A percentile compares a stretch with the other conserved stretches of the same genome.
Conservation (phyloP, 768 basidiomycete species). For the Russula earlei region DNA sequence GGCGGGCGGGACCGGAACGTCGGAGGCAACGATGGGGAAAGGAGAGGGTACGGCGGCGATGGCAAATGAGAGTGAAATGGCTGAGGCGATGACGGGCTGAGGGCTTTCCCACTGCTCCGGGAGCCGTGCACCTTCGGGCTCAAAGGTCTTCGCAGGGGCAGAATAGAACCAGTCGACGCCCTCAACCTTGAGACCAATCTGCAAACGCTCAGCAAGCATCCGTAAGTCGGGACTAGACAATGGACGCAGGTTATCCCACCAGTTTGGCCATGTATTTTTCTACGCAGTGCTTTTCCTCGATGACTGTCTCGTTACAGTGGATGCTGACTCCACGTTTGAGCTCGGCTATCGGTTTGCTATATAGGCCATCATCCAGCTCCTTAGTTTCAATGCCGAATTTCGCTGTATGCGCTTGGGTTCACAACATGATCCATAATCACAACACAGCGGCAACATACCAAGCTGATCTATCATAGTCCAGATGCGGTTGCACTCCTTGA, state of each 20-base stretch:
- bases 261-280: constrained; percentile 99
- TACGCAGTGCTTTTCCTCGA: constrained; percentile 96
- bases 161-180: too few species aligned
- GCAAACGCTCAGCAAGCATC: constrained; percentile 1
- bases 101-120: too few species aligned
- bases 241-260: constrained; percentile 89
- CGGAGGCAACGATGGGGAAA: too few species aligned
- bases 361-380: constrained; percentile 88
- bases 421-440: neutral
- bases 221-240: neutral
- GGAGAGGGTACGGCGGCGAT: too few species aligned
- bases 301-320: constrained; percentile 72
- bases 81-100: too few species aligned
- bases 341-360: constrained; percentile 58
- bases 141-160: too few species aligned
- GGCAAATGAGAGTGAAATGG: too few species aligned
- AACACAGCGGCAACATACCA: constrained; percentile 39
- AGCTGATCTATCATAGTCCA: constrained; percentile 94
- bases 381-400: constrained; percentile 92
- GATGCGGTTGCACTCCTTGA: constrained; percentile 98
- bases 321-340: constrained; percentile 68
- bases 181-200: constrained; percentile 85
- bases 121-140: too few species aligned
- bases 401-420: constrained; percentile 34
- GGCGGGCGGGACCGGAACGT: too few species aligned